A percentile compares a stretch with the other conserved stretches of the same genome.
Conservation (phyloP, 306 rosid species). For the Begonia masoniana region DNA sequence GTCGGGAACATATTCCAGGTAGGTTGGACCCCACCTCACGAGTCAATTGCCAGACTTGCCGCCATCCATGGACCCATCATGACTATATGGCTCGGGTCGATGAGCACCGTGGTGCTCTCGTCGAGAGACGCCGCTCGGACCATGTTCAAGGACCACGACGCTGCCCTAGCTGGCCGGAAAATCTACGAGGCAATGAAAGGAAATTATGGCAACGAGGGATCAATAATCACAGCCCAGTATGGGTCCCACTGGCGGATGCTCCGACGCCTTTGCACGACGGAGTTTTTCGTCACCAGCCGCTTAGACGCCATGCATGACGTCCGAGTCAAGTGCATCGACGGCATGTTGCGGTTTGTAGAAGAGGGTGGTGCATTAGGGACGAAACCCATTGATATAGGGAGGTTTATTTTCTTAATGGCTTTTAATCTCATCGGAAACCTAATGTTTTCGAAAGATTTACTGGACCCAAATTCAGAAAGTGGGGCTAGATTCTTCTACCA, state of each 20-base stretch:
- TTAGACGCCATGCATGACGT: slow-evolving; percentile 33
- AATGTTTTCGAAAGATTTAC: slow-evolving; percentile 63
- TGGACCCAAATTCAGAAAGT: slow-evolving; percentile 44
- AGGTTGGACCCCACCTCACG: slow-evolving; percentile 42
- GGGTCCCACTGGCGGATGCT: slow-evolving; percentile 79
- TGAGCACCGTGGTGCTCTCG: slow-evolving; percentile 69
- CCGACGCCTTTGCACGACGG: slow-evolving; percentile 29
- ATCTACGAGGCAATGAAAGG: slow-evolving; percentile 82
- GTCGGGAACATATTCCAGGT: slow-evolving; percentile 62
- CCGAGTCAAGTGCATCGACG: slow-evolving; percentile 42
- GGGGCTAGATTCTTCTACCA: slow-evolving; percentile 53
- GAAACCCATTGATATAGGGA: slow-evolving; percentile 39
- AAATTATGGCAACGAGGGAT: slow-evolving; percentile 38
- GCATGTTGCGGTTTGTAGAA: slow-evolving; percentile 32
- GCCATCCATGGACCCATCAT: slow-evolving; percentile 61
- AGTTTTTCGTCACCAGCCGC: slow-evolving; percentile 48
- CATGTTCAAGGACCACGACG: slow-evolving; percentile 64
- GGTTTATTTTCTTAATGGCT: slow-evolving; percentile 51
- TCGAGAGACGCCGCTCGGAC: slow-evolving; percentile 38
- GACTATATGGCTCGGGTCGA: slow-evolving; percentile 71
- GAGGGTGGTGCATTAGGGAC: slow-evolving; percentile 12
- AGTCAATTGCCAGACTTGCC: slow-evolving; percentile 43
- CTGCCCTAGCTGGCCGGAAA: slow-evolving; percentile 51
- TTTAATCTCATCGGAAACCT: slow-evolving; percentile 81
- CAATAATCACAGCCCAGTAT: slow-evolving; percentile 56